Evolutionary conservation across 805 yeast genomes (phyloP).

Genomic region (Kluyveromyces aestuarii): DNA sequence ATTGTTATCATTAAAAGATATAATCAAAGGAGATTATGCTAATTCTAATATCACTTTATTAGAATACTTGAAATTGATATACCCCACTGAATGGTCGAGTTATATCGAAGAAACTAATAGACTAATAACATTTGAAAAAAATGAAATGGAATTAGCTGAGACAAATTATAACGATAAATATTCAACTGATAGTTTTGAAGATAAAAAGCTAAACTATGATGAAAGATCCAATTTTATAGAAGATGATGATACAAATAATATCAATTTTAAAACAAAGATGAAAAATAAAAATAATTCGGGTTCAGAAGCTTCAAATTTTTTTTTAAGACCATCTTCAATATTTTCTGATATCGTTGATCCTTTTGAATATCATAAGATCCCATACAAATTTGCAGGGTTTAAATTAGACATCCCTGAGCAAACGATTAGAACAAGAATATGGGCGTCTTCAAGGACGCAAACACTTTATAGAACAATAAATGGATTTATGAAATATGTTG

Average conservation of each 20-base stretch:
- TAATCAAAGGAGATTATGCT: constrained; percentile 55
- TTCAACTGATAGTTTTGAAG: no score
- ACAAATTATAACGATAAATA: background rate
- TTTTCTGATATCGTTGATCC: background rate
- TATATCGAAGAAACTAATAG: constrained; percentile 60
- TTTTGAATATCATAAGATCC: constrained; percentile 44
- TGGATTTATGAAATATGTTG: constrained; percentile 64
- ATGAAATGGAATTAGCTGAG: constrained; percentile 1
- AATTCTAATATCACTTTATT: constrained; percentile 52
- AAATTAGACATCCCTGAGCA: constrained; percentile 51
- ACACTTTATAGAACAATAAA: constrained; percentile 65
- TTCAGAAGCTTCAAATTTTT: constrained; percentile 44
- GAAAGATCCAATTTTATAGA: no score
- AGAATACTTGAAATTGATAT: constrained; percentile 59
- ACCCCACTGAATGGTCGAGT: constrained; percentile 59
- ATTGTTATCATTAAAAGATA: constrained; percentile 60
- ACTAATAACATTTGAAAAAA: constrained; percentile 16
- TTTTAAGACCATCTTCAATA: background rate
- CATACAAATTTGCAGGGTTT: constrained; percentile 60
- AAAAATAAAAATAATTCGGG: constrained; percentile 20
- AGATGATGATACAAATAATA: background rate
- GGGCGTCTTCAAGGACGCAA: constrained; percentile 71
- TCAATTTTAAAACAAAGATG: background rate
- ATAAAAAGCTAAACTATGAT: no score
- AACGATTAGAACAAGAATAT: constrained; percentile 55